phyloP scores from a whole-genome alignment of 495 filamentous ascomycete species.

The Aspergillus ostianus region DNA sequence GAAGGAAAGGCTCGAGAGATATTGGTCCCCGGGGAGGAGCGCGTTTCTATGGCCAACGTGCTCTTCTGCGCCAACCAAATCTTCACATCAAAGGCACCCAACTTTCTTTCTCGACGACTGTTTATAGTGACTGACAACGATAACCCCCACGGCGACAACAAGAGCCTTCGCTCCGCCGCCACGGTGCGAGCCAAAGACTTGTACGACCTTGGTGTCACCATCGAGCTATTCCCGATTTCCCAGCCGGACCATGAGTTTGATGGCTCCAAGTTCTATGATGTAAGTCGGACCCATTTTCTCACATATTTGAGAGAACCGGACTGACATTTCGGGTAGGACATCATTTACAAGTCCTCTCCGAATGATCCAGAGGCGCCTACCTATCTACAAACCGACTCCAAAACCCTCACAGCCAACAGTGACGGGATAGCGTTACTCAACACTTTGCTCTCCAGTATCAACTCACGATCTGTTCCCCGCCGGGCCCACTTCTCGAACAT shows the following conservation, averaged over 20 bases:
- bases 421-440: conserved; percentile 80
- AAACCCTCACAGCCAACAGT: conserved; percentile 52
- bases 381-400: conserved; percentile 45
- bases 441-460: conserved; percentile 83
- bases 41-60: conserved; percentile 81
- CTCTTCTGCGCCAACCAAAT: conserved; percentile 95
- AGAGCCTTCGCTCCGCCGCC: conserved; percentile 67
- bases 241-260: conserved; percentile 73
- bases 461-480: conserved; percentile 85
- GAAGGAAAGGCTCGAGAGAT: conserved; percentile 62
- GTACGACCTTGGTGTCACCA: conserved; percentile 88
- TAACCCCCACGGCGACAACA: conserved; percentile 73
- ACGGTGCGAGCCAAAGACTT: conserved; percentile 89
- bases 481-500: conserved; percentile 82
- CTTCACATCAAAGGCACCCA: conserved; percentile 91
- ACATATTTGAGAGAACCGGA: no score
- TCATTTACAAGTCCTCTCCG: conserved; percentile 66
- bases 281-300: conserved; percentile 33
- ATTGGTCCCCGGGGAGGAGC: conserved; percentile 65
- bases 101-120: conserved; percentile 85
- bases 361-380: conserved; percentile 66
- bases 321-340: conserved; percentile 54
- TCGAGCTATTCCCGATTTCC: conserved; percentile 93
- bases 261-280: conserved; percentile 86
- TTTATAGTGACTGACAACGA: conserved; percentile 98